phyloP scores from a whole-genome alignment of 345 rosid species.

The Gossypium ekmanianum region DNA sequence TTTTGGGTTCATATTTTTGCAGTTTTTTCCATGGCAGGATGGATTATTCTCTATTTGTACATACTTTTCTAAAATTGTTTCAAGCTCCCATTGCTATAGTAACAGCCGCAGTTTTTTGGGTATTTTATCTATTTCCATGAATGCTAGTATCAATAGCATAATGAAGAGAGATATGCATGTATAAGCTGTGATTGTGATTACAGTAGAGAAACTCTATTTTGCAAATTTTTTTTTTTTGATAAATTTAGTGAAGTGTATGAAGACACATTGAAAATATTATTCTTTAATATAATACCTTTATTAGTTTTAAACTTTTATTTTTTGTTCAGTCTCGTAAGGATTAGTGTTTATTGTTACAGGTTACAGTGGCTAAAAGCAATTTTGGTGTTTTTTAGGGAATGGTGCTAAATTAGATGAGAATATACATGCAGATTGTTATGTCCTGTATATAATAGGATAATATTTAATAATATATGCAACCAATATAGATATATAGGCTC shows the following conservation, averaged over 20 bases:
- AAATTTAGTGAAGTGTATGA: background rate
- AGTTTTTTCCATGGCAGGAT: conserved; percentile 84
- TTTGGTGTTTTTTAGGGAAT: too few relatives aligned
- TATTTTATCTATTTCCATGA: background rate
- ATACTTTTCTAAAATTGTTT: conserved; percentile 52
- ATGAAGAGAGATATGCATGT: background rate
- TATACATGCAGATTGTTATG: too few relatives aligned
- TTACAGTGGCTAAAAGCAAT: too few relatives aligned
- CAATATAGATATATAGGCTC: too few relatives aligned
- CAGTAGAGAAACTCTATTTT: background rate
- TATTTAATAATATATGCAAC: too few relatives aligned
- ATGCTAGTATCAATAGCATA: background rate
- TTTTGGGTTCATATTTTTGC: conserved; percentile 99
- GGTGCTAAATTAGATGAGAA: too few relatives aligned
- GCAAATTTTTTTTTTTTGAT: background rate
- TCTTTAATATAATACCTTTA: background rate
- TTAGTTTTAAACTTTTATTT: too few relatives aligned
- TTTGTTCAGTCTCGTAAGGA: too few relatives aligned
- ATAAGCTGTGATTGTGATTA: background rate
- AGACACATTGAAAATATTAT: background rate
- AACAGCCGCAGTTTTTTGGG: background rate
- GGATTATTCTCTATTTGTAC: conserved; percentile 85
- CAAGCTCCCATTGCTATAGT: background rate
- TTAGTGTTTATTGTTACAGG: too few relatives aligned
- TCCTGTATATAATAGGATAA: too few relatives aligned